These are phyloP conservation scores for Pythium insidiosum DNA, from an alignment of 352 stramenopile genomes.

Conservation along the genomic window DNA sequence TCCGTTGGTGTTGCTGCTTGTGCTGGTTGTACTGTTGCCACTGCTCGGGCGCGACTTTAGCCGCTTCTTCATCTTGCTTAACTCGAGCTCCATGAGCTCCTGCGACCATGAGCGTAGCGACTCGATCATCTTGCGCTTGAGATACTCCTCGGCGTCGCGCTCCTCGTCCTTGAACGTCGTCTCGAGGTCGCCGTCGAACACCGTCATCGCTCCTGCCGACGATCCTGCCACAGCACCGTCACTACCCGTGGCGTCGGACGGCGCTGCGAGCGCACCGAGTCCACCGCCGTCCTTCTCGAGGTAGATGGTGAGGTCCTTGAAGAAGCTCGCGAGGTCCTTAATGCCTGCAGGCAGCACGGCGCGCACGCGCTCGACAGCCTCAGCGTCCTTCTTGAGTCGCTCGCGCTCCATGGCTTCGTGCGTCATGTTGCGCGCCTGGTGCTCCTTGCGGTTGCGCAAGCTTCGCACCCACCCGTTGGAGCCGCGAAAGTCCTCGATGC, in stretches of 20 bases:
- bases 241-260: too few relatives aligned
- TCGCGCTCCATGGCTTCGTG: conserved; percentile 49
- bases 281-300: conserved; percentile 49
- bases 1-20: too few relatives aligned
- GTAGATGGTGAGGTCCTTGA: conserved; percentile 67
- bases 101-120: conserved; percentile 59
- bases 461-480: conserved; percentile 79
- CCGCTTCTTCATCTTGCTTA: conserved; percentile 61
- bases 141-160: conserved; percentile 34
- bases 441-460: conserved; percentile 71
- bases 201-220: too few relatives aligned
- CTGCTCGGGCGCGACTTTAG: conserved; percentile 25
- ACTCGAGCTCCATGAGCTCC: conserved; percentile 57
- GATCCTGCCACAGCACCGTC: too few relatives aligned
- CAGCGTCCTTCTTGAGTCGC: conserved; percentile 57
- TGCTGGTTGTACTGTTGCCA: too few relatives aligned
- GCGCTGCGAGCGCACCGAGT: conserved; percentile 1
- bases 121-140: conserved; percentile 77
- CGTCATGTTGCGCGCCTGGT: conserved; percentile 40
- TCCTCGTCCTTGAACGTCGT: conserved; percentile 17
- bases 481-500: conserved; percentile 64
- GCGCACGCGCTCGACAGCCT: conserved; percentile 70
- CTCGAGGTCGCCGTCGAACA: conserved; percentile 1
- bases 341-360: conserved; percentile 54
- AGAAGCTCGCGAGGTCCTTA: conserved; percentile 68